Evolutionary conservation across 164 flowering plant species (phyloP).

Genomic region (Dillenia turbinata): DNA sequence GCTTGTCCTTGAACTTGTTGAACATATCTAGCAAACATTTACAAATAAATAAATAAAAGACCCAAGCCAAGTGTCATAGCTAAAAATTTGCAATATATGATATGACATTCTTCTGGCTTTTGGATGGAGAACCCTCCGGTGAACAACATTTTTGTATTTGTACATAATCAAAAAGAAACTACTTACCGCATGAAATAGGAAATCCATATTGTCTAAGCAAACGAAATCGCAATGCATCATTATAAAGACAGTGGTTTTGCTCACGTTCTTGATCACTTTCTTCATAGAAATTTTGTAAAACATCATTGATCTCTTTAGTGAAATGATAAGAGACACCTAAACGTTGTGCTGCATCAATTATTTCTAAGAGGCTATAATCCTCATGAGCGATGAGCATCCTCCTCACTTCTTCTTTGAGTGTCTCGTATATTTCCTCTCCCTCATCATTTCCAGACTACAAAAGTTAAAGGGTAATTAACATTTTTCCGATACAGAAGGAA

Average conservation of each 20-base stretch:
- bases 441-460: too few relatives aligned
- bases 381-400: not conserved
- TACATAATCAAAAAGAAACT: too few relatives aligned
- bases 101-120: not conserved
- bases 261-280: not conserved
- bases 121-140: not conserved
- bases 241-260: not conserved
- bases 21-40: not conserved
- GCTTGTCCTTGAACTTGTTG: not conserved
- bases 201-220: not conserved
- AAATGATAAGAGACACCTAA: not conserved
- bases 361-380: not conserved
- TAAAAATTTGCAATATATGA: too few relatives aligned
- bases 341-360: not conserved
- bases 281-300: not conserved
- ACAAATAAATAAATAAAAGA: not conserved
- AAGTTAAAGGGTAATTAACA: too few relatives aligned
- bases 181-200: not conserved
- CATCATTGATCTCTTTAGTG: not conserved
- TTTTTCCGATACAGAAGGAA: too few relatives aligned
- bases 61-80: too few relatives aligned
- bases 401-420: not conserved
- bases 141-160: too few relatives aligned
- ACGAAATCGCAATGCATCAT: not conserved
- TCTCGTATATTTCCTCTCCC: too few relatives aligned